phyloP scores from a whole-genome alignment of 2,329 filamentous ascomycete species.

The Gremmenia infestans region DNA sequence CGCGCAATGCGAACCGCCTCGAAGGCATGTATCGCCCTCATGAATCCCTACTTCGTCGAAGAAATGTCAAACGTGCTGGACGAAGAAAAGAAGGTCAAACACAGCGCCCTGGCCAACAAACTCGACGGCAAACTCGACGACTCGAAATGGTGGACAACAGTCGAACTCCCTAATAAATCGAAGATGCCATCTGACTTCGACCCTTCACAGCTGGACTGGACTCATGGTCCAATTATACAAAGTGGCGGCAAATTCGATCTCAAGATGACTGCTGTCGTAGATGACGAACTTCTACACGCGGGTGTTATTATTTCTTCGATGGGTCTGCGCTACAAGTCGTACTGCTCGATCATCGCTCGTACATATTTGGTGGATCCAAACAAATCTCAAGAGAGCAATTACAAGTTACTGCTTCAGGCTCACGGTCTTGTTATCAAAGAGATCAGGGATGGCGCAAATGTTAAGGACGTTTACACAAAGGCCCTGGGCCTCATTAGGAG shows the following conservation, averaged over 20 bases:
- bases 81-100: constrained; percentile 94
- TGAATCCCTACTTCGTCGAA: constrained; percentile 95
- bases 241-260: constrained; percentile 95
- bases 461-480: constrained; percentile 89
- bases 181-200: constrained; percentile 88
- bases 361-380: constrained; percentile 97
- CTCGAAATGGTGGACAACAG: constrained; percentile 83
- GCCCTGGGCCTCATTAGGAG: constrained; percentile 73
- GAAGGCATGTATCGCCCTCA: constrained; percentile 86
- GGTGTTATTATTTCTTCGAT: constrained; percentile 92
- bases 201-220: constrained; percentile 86
- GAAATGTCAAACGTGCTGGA: constrained; percentile 97
- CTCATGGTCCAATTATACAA: constrained; percentile 83
- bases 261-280: constrained; percentile 71
- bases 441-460: constrained; percentile 76
- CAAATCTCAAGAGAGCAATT: constrained; percentile 90
- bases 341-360: constrained; percentile 85
- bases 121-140: constrained; percentile 91
- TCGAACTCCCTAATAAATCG: constrained; percentile 61
- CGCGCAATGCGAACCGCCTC: constrained; percentile 92
- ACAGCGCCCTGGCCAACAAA: constrained; percentile 78
- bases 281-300: constrained; percentile 77
- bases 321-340: constrained; percentile 91
- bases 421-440: constrained; percentile 90
- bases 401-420: constrained; percentile 79